These are phyloP conservation scores for Geotrichum restrictum DNA, from an alignment of 1,139 yeast species.

Conservation along the genomic window DNA sequence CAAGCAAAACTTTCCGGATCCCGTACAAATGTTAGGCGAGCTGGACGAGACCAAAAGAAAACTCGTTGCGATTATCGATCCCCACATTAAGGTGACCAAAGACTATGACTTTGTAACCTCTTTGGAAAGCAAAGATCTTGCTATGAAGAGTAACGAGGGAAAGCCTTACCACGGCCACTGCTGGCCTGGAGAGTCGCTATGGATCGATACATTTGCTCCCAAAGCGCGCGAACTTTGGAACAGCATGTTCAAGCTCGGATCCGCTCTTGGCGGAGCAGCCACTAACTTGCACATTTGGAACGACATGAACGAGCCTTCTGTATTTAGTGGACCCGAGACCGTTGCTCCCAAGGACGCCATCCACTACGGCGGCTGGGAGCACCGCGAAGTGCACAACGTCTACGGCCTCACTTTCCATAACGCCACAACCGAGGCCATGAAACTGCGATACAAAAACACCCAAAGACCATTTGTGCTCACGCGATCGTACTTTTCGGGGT, in stretches of 20 bases:
- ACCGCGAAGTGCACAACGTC: slow-evolving; percentile 82
- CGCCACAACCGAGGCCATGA: slow-evolving; percentile 66
- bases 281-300: slow-evolving; percentile 83
- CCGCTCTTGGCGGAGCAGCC: slow-evolving; percentile 52
- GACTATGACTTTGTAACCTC: slow-evolving; percentile 62
- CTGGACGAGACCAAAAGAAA: slow-evolving; percentile 73
- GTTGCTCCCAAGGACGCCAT: slow-evolving; percentile 75
- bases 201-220: slow-evolving; percentile 85
- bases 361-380: slow-evolving; percentile 81
- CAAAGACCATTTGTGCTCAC: slow-evolving; percentile 86
- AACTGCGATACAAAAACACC: slow-evolving; percentile 49
- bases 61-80: slow-evolving; percentile 82
- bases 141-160: slow-evolving; percentile 48
- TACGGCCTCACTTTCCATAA: slow-evolving; percentile 79
- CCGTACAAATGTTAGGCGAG: slow-evolving; percentile 58
- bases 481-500: slow-evolving; percentile 82
- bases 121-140: slow-evolving; percentile 43
- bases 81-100: slow-evolving; percentile 65
- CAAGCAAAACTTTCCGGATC: slow-evolving; percentile 66
- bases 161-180: slow-evolving; percentile 75
- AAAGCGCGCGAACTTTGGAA: slow-evolving; percentile 60
- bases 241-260: slow-evolving; percentile 39
- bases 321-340: slow-evolving; percentile 92
- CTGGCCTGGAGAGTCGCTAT: slow-evolving; percentile 96
- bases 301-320: slow-evolving; percentile 97